Evolutionary conservation across 192 early-diverging fungal species (phyloP), one percentile per base, ranked within the genome.

Genomic region (Gamsiella multidivaricata): DNA sequence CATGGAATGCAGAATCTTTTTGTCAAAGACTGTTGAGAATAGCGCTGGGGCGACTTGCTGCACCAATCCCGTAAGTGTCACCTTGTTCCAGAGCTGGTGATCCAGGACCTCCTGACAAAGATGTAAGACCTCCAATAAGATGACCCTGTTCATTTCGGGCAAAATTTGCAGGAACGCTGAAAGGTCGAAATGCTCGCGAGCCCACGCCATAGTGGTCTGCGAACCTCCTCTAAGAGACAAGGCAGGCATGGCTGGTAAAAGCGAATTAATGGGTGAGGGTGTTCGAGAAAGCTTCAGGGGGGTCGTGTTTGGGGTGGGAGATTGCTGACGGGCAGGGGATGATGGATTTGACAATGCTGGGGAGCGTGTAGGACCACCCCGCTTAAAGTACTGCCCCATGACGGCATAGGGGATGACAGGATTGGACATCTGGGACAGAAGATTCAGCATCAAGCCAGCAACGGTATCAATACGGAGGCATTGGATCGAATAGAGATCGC

Each of bases 391-490:
- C 22, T 69, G 63, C 34, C 63, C 74, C 66, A 64, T 78, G 17
- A 78, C 34, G 15, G 46, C 18, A 45, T 78, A 78, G 2, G 74
- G 74, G n/a, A 78, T 60, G 17, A 78, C 66, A 7, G 74, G 74
- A 37, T 69, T 78, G 32, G 74, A 78, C 74, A 78, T 78, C 45
- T 78, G 74, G 0, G 65, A 78, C 17, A 78, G 51, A 20, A 78
- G n/a, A 37, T 78, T 78, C 22, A 78, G 45, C 53, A 78, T 42
- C 46, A 78, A 33, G 7, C 63, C 67, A 5, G 49, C 65, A 5
- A 78, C 74, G 5, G 74, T 78, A 25, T 78, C 74, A 33, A 78
- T 78, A 9, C 74, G 39, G 22, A 78, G 54, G 36, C 65, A 78
- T 29, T 78, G 51, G 37, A 63, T 78, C 10, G 74, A 18, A 33